A percentile compares a stretch with the other conserved stretches of the same genome.
These are phyloP conservation scores for Fusarium sp. DNA, from an alignment of 2,329 filamentous ascomycete species.

Conservation along the genomic window DNA sequence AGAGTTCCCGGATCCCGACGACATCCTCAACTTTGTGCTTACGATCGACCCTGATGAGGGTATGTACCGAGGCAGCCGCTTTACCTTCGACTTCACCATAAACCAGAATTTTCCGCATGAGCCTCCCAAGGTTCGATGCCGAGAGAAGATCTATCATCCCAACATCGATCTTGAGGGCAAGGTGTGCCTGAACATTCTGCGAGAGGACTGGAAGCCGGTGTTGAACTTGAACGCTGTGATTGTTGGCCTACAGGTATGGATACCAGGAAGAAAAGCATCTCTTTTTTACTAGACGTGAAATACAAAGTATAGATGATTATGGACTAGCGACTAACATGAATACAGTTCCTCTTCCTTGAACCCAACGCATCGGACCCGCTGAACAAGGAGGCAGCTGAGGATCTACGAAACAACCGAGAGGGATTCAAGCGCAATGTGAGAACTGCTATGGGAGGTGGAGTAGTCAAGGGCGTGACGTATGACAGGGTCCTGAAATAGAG, in stretches of 20 bases:
- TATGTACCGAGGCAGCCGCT: slow-evolving; percentile 87
- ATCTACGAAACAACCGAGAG: slow-evolving; percentile 86
- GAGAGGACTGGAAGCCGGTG: slow-evolving; percentile 99
- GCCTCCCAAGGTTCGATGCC: slow-evolving; percentile 96
- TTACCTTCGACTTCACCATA: slow-evolving; percentile 92
- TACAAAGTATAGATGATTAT: background rate
- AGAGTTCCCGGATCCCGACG: slow-evolving; percentile 83
- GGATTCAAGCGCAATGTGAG: slow-evolving; percentile 93
- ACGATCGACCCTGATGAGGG: slow-evolving; percentile 88
- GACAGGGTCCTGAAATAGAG: slow-evolving; percentile 80
- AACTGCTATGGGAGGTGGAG: slow-evolving; percentile 83
- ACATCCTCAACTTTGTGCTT: slow-evolving; percentile 86
- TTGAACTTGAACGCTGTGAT: slow-evolving; percentile 97
- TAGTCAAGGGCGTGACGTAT: slow-evolving; percentile 78
- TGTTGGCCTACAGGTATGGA: slow-evolving; percentile 83
- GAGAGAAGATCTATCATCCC: slow-evolving; percentile 98
- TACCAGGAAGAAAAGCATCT: background rate
- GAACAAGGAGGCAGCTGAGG: slow-evolving; percentile 97
- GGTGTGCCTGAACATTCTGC: slow-evolving; percentile 95
- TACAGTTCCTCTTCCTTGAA: slow-evolving; percentile 94
- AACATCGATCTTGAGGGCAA: slow-evolving; percentile 99
- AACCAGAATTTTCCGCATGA: slow-evolving; percentile 97
- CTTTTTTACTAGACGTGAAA: background rate
- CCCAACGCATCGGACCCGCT: slow-evolving; percentile 97
- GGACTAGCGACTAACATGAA: slow-evolving; percentile 35